phyloP scores from a whole-genome alignment of 805 yeast genomes.

The Kazachstania bromeliacearum region DNA sequence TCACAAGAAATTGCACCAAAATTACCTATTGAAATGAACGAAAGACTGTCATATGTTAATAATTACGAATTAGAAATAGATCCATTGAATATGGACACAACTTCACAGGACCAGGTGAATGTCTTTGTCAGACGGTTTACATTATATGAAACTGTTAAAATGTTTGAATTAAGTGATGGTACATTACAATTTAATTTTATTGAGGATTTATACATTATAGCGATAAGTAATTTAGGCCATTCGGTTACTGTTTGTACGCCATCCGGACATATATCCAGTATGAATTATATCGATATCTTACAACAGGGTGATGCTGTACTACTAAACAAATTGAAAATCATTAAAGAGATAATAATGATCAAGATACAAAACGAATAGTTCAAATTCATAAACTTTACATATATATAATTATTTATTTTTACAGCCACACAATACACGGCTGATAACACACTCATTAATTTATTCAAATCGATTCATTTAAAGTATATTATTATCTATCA shows the following conservation, averaged over 20 bases:
- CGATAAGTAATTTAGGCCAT: not conserved
- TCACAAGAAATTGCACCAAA: conserved; percentile 13
- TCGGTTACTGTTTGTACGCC: not conserved
- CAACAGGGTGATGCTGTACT: too few relatives aligned
- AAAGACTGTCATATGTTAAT: conserved; percentile 62
- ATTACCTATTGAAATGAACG: conserved; percentile 38
- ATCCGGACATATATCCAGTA: too few relatives aligned
- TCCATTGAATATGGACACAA: conserved; percentile 33
- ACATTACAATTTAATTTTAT: conserved; percentile 86
- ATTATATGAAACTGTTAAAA: conserved; percentile 34
- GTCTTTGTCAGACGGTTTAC: not conserved
- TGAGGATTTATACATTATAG: conserved; percentile 6
- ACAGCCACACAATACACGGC: too few relatives aligned
- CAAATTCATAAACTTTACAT: too few relatives aligned
- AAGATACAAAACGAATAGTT: too few relatives aligned
- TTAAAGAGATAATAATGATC: too few relatives aligned
- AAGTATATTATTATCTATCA: too few relatives aligned
- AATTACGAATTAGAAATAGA: conserved; percentile 1
- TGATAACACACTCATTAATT: too few relatives aligned
- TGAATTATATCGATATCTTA: too few relatives aligned
- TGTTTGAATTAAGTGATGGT: conserved; percentile 88
- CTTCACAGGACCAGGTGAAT: conserved; percentile 56
- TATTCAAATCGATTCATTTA: too few relatives aligned
- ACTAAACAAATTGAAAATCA: not conserved
- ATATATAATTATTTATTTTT: too few relatives aligned